phyloP scores from a whole-genome alignment of 257 asterid species.

The Solanum corneliomulleri region DNA sequence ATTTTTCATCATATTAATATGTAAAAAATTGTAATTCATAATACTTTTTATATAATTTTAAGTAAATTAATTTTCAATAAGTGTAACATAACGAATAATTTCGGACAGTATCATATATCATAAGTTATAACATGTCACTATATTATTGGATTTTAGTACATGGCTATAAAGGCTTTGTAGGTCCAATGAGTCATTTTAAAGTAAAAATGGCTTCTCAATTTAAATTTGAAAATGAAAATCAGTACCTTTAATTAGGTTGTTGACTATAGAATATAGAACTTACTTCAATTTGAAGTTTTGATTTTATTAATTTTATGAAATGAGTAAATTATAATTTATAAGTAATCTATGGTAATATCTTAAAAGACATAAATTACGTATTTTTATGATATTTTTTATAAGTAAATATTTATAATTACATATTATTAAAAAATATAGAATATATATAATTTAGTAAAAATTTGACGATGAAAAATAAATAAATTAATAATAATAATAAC shows the following conservation, averaged over 20 bases:
- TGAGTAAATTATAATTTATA: background rate
- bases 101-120: too few species aligned
- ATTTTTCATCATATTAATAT: too few species aligned
- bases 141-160: background rate
- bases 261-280: too few species aligned
- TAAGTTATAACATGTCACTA: background rate
- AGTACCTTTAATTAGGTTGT: background rate
- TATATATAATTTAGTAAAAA: background rate
- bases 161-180: background rate
- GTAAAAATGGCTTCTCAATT: background rate
- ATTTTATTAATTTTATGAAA: background rate
- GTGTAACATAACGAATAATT: too few species aligned
- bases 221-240: background rate
- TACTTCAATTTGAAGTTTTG: too few species aligned
- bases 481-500: background rate
- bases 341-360: background rate
- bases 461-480: background rate
- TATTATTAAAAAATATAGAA: too few species aligned
- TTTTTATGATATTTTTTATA: background rate
- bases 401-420: background rate
- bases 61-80: too few species aligned
- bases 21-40: too few species aligned
- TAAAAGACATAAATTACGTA: background rate
- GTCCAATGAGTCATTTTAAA: background rate
- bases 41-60: too few species aligned